phyloP scores from a whole-genome alignment of 106 monocot species.

The Triglochin maritima region DNA sequence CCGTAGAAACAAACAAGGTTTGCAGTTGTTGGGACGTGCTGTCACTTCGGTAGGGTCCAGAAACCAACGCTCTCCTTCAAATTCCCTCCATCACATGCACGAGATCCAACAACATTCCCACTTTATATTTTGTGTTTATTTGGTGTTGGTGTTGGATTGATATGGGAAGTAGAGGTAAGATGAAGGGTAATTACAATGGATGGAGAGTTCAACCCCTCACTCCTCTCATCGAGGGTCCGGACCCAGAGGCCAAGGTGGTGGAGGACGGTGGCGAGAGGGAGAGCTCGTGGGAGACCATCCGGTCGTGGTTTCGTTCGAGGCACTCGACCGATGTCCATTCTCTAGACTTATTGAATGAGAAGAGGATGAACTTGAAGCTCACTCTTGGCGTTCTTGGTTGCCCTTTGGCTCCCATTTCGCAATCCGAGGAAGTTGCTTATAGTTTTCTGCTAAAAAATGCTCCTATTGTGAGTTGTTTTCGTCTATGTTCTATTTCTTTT shows the following conservation, averaged over 20 bases:
- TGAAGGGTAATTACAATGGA: slow-evolving; percentile 3
- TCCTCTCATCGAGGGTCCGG: slow-evolving; percentile 46
- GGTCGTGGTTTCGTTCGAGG: slow-evolving; percentile 25
- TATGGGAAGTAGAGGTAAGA: slow-evolving; percentile 18
- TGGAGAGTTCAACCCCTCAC: slow-evolving; percentile 28
- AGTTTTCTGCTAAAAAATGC: slow-evolving; percentile 14
- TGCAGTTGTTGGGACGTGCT: slow-evolving; percentile 5
- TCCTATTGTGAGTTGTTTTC: slow-evolving; percentile 20
- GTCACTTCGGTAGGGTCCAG: slow-evolving; percentile 5
- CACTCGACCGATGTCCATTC: slow-evolving; percentile 4
- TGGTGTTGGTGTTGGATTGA: neutral
- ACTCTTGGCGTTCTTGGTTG: slow-evolving; percentile 43
- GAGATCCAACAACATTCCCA: slow-evolving; percentile 5
- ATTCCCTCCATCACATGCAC: neutral
- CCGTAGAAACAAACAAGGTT: neutral
- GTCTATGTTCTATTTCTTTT: neutral
- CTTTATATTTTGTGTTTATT: neutral
- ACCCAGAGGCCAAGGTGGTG: slow-evolving; percentile 14
- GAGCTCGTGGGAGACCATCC: slow-evolving; percentile 33
- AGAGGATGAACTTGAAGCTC: slow-evolving; percentile 24
- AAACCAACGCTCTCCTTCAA: neutral
- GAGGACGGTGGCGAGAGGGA: slow-evolving; percentile 27
- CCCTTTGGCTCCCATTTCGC: slow-evolving; percentile 41
- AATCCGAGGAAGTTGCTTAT: neutral
- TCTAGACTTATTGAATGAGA: slow-evolving; percentile 1